A percentile compares a stretch with the other conserved stretches of the same genome.
Evolutionary conservation across 306 rosid species (phyloP).

Genomic region (Betula pendula): DNA sequence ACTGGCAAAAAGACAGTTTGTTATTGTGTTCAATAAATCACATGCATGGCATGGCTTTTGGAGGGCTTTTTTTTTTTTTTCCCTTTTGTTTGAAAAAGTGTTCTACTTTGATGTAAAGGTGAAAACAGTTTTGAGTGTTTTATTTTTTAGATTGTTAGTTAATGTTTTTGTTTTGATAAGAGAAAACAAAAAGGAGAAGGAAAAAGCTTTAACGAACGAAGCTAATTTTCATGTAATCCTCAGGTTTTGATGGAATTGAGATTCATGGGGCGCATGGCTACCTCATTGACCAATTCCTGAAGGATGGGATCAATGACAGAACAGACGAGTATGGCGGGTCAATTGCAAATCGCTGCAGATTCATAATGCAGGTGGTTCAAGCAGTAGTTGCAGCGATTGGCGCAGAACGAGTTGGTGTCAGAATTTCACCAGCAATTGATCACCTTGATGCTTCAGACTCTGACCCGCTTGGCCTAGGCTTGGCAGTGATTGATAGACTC

Average conservation of each 20-base stretch:
- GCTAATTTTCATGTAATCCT: not conserved
- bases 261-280: conserved; percentile 94
- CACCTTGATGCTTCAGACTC: conserved; percentile 89
- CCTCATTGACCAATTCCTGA: conserved; percentile 53
- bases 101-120: too few relatives aligned
- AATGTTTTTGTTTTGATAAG: too few relatives aligned
- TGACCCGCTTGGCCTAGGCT: conserved; percentile 67
- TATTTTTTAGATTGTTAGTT: too few relatives aligned
- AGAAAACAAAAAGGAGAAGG: too few relatives aligned
- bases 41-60: not conserved
- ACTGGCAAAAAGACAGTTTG: not conserved
- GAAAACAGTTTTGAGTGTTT: too few relatives aligned
- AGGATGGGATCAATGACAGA: conserved; percentile 52
- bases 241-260: conserved; percentile 94
- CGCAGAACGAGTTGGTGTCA: conserved; percentile 54
- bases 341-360: conserved; percentile 60
- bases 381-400: conserved; percentile 63
- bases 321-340: conserved; percentile 75
- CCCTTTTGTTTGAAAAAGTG: too few relatives aligned
- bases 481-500: conserved; percentile 72
- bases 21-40: not conserved
- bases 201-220: too few relatives aligned
- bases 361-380: conserved; percentile 54
- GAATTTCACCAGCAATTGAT: conserved; percentile 83
- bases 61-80: too few relatives aligned